Conservation (phyloP, 345 rosid species). For the Lepidium sativum region DNA sequence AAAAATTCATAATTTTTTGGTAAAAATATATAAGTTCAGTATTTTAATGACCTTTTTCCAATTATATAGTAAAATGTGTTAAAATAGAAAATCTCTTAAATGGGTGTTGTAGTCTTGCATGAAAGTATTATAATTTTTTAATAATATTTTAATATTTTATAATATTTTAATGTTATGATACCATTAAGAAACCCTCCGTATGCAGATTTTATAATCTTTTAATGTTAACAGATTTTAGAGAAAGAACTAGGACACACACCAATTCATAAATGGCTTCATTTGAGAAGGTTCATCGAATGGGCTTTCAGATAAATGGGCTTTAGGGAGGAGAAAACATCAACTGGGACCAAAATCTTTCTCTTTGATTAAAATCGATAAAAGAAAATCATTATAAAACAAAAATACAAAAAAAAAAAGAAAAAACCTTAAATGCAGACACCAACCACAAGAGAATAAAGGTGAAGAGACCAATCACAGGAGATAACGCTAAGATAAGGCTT, state of each 20-base stretch:
- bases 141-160: no score
- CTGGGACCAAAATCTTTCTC: not conserved
- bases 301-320: constrained; percentile 1
- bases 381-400: not conserved
- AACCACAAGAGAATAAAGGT: constrained; percentile 19
- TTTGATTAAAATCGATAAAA: constrained; percentile 11
- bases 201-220: no score
- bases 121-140: no score
- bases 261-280: not conserved
- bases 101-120: no score
- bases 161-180: no score
- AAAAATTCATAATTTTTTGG: no score
- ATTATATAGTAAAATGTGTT: no score
- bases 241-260: not conserved
- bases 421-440: constrained; percentile 9
- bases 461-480: constrained; percentile 25
- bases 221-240: no score
- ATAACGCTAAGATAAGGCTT: constrained; percentile 31
- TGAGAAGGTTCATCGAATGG: not conserved
- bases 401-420: not conserved
- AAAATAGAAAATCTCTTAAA: no score
- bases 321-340: not conserved
- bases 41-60: no score
- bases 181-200: no score
- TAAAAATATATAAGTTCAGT: no score